Base-by-base conservation (phyloP, 495 filamentous ascomycete genomes). In the Sporormia fimetaria region DNA sequence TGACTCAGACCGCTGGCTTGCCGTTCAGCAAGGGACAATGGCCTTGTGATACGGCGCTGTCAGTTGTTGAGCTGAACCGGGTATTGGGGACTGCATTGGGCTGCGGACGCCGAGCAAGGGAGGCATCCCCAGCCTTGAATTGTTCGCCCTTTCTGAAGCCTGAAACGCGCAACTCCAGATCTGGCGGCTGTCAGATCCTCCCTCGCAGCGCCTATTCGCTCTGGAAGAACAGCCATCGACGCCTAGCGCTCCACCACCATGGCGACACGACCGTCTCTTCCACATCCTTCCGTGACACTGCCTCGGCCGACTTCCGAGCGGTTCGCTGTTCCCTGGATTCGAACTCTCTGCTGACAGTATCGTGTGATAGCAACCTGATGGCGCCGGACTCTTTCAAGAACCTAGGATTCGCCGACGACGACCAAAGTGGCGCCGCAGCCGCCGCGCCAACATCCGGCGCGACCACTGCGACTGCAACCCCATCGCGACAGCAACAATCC, bases 301-400 rank as follows among this genome's bases (percentile, higher is more conserved):
- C 29, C 35, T 51, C 47, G 40, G 39, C 7, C 11, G 11, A n/a
- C 43, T 27, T 27, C 49, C 44, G 44, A 53, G 18, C 28, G 37
- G 41, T 28, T 24, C 14, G 23, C 23, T 30, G n/a, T 29, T 25
- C 17, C 37, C 34, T 23, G 17, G 33, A 47, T 27, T 48, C 41
- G 41, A 26, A 35, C 18, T 35, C 30, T 16, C 3, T 14, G 17
- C 42, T 52, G 35, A 53, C 43, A 12, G 15, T 23, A n/a, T 39
- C 23, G 12, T 30, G 17, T 14, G 8, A 40, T 51, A 94, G 87
- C 55, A 94, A 94, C 57, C 68, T 98, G 22, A 98, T 98, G 90
- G 85, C 86, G 14, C 82, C 74, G 37, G 90, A 98, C 55, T 78
- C 88, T 38, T 84, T 95, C 55, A 81, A 81, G 62, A 98, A 98